Base-by-base conservation (phyloP, 306 rosid genomes). In the Pueraria montana region DNA sequence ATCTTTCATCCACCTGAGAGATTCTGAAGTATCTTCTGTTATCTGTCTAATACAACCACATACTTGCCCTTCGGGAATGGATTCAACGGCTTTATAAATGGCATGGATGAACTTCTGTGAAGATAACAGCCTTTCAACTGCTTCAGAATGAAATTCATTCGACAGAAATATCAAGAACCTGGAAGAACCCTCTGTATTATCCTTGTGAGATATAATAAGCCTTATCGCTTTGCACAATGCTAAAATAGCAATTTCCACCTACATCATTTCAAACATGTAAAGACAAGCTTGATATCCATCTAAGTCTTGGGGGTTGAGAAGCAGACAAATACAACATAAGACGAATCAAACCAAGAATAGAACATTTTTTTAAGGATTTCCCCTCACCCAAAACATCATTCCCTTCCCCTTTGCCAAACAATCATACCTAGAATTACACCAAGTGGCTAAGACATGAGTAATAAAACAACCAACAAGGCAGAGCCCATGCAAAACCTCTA, bases 11-110 rank as follows among this genome's bases (percentile, higher is more conserved):
- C 99, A 93, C 82, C 40, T 86, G 5, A 92, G 83, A 79, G 96
- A 84, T 87, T 90, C 92, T 24, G 96, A 88, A 86, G 92, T 70
- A 82, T 93, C 98, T 64, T 58, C 82, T 38, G 87, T 85, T 76
- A 93, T 75, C 84, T 87, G 90, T 62, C 81, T 86, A 82, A 93
- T 78, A 85, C 87, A 92, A 71, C 86, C 91, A 76, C 90, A 88
- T 24, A 89, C 96, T 89, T 93, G 94, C 53, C 99, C 98, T 90
- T 93, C 99, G 42, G 99, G 99, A 78, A 91, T 86, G 71, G 89
- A 85, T 82, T 87, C 87, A 81, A 93, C 40, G 40, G 92, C 92
- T 86, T 81, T 86, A 80, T 76, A 84, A 72, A 92, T 77, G 63
- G 90, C 90, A 84, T 66, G 69, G 78, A 87, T 87, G 69, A 95